Base-by-base conservation (phyloP, 345 rosid genomes). In the Aethionema arabicum region DNA sequence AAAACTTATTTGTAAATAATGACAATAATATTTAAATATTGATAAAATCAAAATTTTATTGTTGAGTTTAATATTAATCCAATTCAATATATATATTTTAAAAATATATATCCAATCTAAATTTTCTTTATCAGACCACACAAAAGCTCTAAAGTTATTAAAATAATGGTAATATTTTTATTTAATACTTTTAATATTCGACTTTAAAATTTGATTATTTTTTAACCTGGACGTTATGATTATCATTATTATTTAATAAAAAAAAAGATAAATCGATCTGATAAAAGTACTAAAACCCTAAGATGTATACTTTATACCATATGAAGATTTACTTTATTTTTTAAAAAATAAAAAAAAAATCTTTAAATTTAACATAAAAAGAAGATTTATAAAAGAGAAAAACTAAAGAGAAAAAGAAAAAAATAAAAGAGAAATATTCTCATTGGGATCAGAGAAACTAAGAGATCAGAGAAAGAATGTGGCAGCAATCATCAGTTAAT, bases 391-490 rank as follows among this genome's bases (percentile, higher is more conserved):
- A 60, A 65, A 70, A 66, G 51, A 70, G 33, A 29, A 39, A 57
- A 21, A 21, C 27, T 21, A 21, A 21, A 21, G 27, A 21, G 27
- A 21, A 6, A 68, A 68, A 57, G 50, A 44, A 70, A 50, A 61
- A 44, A 61, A 55, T 45, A 45, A 66, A 65, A 70, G 68, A 56
- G 70, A 63, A 40, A 32, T 62, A 56, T 64, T 67, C 67, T 68
- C 72, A 65, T 81, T 52, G 85, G 85, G 85, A 81, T 81, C 76
- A 61, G 80, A 52, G 79, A 79, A 60, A 72, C 75, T 59, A 65
- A 59, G 75, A 72, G 71, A 72, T 72, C 71, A 55, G 53, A 73
- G 75, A 68, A 63, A 70, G 68, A 76, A 65, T 65, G 79, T 68
- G 75, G 68, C 63, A 74, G 80, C 63, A 74, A 74, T 78, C 74